Evolutionary conservation across 2,329 filamentous ascomycete species (phyloP).

Genomic region (Aspergillus terreus): DNA sequence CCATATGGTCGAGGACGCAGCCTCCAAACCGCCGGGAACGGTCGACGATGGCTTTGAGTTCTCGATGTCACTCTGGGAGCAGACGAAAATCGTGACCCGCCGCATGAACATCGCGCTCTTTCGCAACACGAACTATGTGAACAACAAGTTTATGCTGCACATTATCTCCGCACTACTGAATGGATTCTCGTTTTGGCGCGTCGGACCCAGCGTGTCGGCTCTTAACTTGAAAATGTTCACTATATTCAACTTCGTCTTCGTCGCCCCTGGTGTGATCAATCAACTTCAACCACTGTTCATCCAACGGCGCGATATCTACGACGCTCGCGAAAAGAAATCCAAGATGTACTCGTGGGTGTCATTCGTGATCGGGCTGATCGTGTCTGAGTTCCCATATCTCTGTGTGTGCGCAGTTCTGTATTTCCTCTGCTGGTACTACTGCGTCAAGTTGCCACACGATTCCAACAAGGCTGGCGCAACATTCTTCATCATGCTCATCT

Average conservation of each 20-base stretch:
- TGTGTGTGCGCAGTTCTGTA: constrained; percentile 61
- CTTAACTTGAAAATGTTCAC: constrained; percentile 72
- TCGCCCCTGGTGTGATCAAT: constrained; percentile 34
- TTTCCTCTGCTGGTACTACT: constrained; percentile 69
- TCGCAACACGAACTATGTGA: constrained; percentile 62
- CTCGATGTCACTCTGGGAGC: constrained; percentile 57
- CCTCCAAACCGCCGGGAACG: constrained; percentile 37
- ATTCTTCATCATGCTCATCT: constrained; percentile 70
- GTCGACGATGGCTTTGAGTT: constrained; percentile 50
- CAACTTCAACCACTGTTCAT: constrained; percentile 63
- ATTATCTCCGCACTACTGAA: constrained; percentile 46
- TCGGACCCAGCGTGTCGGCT: constrained; percentile 59
- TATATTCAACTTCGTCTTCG: constrained; percentile 56
- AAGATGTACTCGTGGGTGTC: constrained; percentile 69
- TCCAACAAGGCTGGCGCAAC: constrained; percentile 43
- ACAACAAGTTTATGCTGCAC: constrained; percentile 57
- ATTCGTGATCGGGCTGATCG: constrained; percentile 64
- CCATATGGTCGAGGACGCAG: constrained; percentile 50
- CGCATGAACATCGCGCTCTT: constrained; percentile 62
- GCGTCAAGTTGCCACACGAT: constrained; percentile 61
- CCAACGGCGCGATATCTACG: constrained; percentile 64
- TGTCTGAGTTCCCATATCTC: constrained; percentile 65
- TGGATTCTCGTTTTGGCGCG: constrained; percentile 59
- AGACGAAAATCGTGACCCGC: constrained; percentile 62
- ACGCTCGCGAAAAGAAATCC: constrained; percentile 61